These are phyloP conservation scores for Vaccinium myrtillus DNA, from an alignment of 148 eudicot genomes.

Conservation along the genomic window DNA sequence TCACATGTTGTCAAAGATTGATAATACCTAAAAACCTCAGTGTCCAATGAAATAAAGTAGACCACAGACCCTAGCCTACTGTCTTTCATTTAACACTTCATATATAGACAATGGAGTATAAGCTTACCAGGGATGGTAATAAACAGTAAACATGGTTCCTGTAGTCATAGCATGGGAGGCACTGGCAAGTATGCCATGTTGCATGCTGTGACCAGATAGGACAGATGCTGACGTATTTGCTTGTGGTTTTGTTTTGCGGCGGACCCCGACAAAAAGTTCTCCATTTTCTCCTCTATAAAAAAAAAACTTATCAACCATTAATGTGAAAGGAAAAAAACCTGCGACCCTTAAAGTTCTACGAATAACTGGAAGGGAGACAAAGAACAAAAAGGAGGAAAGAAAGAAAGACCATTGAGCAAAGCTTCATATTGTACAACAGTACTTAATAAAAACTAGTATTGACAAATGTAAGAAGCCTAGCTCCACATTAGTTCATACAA, in stretches of 20 bases:
- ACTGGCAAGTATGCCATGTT: constrained; percentile 25
- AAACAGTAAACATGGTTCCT: constrained; percentile 22
- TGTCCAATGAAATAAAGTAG: not conserved
- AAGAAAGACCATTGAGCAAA: not conserved
- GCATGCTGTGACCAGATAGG: constrained; percentile 19
- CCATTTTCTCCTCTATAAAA: constrained; percentile 22
- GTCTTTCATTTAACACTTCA: not conserved
- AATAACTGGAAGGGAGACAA: not conserved
- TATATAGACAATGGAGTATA: not conserved
- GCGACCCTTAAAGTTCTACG: not conserved
- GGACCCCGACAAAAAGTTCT: constrained; percentile 23
- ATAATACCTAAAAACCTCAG: not conserved
- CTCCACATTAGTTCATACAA: constrained; percentile 1
- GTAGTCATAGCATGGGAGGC: constrained; percentile 20
- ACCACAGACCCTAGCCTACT: not conserved
- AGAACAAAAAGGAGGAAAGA: not conserved
- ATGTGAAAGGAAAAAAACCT: not conserved
- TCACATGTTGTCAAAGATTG: not conserved
- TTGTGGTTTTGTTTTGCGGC: constrained; percentile 9
- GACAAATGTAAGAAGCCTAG: not conserved
- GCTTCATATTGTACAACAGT: not conserved
- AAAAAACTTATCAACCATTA: not conserved
- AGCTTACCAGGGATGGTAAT: constrained; percentile 25
- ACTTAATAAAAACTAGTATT: not conserved
- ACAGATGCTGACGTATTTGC: constrained; percentile 11